Percentiles rank a stretch among this genome's conserved stretches.
Evolutionary conservation across 2,329 filamentous ascomycete genomes (phyloP).

Genomic region (Talaromyces islandicus): DNA sequence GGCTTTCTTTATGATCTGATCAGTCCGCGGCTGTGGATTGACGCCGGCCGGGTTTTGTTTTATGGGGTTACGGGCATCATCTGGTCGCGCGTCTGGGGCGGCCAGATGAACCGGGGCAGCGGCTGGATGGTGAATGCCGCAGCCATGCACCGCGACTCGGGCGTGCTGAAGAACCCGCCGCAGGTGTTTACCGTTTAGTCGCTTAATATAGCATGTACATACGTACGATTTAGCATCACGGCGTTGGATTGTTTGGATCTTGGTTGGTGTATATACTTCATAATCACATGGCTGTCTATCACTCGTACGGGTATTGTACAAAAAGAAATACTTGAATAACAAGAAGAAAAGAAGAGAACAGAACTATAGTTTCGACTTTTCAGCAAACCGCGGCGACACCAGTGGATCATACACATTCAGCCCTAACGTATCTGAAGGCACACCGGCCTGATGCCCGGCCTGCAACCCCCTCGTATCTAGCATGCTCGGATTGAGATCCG

Average conservation of each 20-base stretch:
- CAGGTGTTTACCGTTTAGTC: slow-evolving; percentile 28
- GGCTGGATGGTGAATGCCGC: slow-evolving; percentile 58
- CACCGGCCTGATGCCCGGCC: slow-evolving; percentile 51
- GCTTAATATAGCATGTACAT: too few relatives aligned
- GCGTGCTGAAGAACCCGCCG: slow-evolving; percentile 31
- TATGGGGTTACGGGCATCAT: slow-evolving; percentile 52
- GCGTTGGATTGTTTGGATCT: neutral
- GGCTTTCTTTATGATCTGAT: slow-evolving; percentile 32
- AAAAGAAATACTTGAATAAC: neutral
- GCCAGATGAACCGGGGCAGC: slow-evolving; percentile 36
- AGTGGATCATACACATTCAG: slow-evolving; percentile 53
- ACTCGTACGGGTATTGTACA: neutral
- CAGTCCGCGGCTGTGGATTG: slow-evolving; percentile 41
- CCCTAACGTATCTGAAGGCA: slow-evolving; percentile 58
- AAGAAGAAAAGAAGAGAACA: neutral
- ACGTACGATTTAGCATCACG: neutral
- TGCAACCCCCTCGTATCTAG: slow-evolving; percentile 68
- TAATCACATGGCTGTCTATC: neutral
- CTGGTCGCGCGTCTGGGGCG: slow-evolving; percentile 56
- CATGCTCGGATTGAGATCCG: slow-evolving; percentile 73
- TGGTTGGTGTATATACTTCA: slow-evolving; percentile 1
- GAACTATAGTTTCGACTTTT: slow-evolving; percentile 41
- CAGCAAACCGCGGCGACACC: slow-evolving; percentile 41
- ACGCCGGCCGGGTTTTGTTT: slow-evolving; percentile 45
- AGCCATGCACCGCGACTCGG: slow-evolving; percentile 33